Base-by-base conservation (phyloP, 805 yeast genomes). In the Pichia nakasei region DNA sequence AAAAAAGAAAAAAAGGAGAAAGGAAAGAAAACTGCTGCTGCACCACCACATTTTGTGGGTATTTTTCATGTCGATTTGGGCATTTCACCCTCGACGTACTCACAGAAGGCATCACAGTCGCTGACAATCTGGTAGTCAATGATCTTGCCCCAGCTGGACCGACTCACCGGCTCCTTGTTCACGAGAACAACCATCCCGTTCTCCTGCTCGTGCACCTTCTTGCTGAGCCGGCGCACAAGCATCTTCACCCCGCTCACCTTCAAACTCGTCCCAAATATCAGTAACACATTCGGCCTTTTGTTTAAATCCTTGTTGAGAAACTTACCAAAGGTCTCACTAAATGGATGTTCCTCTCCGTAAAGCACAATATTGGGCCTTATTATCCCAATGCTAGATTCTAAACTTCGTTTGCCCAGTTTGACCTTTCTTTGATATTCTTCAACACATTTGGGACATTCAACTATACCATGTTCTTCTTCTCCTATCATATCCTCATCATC, bases 281-380 rank as follows among this genome's bases (percentile, higher is more conserved):
- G 64, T 39, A 93, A 69, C 48, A 85, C 59, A 56, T 88, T 95
- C 0, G 97, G 95, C 47, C 67, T 71, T 36, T 74, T 66, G 47
- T 67, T 70, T 46, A 86, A 56, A 63, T 91, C 97, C 19, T 73
- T 68, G 40, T 68, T 72, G 34, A 85, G 63, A 8, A 88, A 87
- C 38, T 70, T 72, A 2, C 94, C 83, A 35, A 91, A 78, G n/a
- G 70, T 64, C 48, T 86, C 96, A 5, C 88, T 79, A 49, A 78
- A 77, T 1, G 96, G 96, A 61, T 91, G 97, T 54, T 88, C 81
- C 58, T 91, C 97, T 2, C 97, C 97, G 60, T 91, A 91, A 20
- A 91, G 69, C 2, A 91, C 95, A 46, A 91, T 88, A 54, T 83
- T 83, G 5, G 98, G 98, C 45, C 96, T 71, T 37, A 93, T 65